Percentiles rank a stretch among this genome's conserved stretches.
Conservation (phyloP, 768 basidiomycete genomes). For the Tylopilus felleus region DNA sequence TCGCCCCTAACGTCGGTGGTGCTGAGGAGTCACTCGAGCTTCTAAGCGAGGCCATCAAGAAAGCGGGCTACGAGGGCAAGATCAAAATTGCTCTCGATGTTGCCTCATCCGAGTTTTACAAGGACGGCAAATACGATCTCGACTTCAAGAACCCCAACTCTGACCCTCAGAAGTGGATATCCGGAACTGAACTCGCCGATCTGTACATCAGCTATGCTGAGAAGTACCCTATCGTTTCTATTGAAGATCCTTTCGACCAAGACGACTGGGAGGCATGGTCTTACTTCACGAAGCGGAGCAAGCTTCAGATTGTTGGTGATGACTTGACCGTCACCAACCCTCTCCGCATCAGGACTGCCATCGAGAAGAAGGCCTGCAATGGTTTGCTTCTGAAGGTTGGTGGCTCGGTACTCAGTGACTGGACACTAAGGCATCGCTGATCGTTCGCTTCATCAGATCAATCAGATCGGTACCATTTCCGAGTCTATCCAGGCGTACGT, state of each 20-base stretch:
- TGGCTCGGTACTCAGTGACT: neutral
- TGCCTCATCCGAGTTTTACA: conserved; percentile 99
- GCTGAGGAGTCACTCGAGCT: conserved; percentile 98
- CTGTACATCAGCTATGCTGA: conserved; percentile 82
- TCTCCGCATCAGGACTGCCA: conserved; percentile 94
- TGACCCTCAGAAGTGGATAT: conserved; percentile 94
- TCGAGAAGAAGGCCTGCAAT: conserved; percentile 99
- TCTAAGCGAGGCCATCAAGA: conserved; percentile 92
- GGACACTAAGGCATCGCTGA: neutral
- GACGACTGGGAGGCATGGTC: conserved; percentile 99
- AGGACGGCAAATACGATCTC: conserved; percentile 98
- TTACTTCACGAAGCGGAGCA: conserved; percentile 76
- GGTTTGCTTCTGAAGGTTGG: conserved; percentile 91
- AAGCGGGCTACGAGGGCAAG: conserved; percentile 98
- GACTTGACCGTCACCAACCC: conserved; percentile 99
- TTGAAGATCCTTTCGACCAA: conserved; percentile 99
- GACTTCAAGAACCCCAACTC: conserved; percentile 99
- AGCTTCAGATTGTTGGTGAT: conserved; percentile 91
- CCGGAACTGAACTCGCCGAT: conserved; percentile 88
- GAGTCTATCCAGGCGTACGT: conserved; percentile 98
- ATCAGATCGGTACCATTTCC: conserved; percentile 98
- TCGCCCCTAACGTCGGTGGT: conserved; percentile 96
- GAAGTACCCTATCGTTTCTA: conserved; percentile 94
- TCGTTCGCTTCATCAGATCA: conserved; percentile 50
- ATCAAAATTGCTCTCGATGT: conserved; percentile 98